Evolutionary conservation across 352 stramenopile genomes (phyloP).

Genomic region (Phytophthora tentaculata): DNA sequence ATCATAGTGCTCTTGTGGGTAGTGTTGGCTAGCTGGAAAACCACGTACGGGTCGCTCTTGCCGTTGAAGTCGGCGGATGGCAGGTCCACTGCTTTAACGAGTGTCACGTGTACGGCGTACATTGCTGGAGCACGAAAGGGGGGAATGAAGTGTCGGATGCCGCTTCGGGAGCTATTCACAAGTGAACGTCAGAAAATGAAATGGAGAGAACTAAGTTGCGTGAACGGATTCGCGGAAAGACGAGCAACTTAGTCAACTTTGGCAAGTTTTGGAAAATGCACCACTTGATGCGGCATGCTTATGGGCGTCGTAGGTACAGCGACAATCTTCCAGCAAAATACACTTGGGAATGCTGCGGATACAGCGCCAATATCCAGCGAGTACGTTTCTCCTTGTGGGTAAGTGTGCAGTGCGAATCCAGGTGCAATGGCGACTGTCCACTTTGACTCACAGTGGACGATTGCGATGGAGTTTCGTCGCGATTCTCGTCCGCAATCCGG

Average conservation of each 20-base stretch:
- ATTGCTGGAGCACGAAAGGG: constrained; percentile 24
- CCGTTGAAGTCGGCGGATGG: constrained; percentile 79
- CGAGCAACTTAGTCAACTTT: constrained; percentile 7
- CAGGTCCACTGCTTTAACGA: constrained; percentile 73
- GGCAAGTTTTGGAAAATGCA: not conserved
- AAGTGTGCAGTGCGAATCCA: not conserved
- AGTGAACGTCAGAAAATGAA: constrained; percentile 22
- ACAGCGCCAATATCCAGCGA: not conserved
- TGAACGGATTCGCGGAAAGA: constrained; percentile 18
- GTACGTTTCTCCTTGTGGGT: not conserved
- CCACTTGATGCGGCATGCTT: not conserved
- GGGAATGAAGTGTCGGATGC: not conserved
- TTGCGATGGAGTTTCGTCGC: constrained; percentile 6
- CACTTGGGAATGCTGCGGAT: not conserved
- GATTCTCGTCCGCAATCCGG: constrained; percentile 4
- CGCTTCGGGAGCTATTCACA: constrained; percentile 29
- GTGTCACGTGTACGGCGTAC: constrained; percentile 72
- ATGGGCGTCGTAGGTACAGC: not conserved
- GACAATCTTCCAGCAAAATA: not conserved
- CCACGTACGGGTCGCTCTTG: constrained; percentile 87
- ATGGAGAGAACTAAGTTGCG: constrained; percentile 3
- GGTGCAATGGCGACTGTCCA: not conserved
- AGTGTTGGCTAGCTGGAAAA: constrained; percentile 70
- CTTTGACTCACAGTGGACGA: not conserved
- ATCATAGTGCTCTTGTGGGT: constrained; percentile 78